Base-by-base conservation (phyloP, 1,284 basidiomycete species). In the Cystobasidium slooffiae region DNA sequence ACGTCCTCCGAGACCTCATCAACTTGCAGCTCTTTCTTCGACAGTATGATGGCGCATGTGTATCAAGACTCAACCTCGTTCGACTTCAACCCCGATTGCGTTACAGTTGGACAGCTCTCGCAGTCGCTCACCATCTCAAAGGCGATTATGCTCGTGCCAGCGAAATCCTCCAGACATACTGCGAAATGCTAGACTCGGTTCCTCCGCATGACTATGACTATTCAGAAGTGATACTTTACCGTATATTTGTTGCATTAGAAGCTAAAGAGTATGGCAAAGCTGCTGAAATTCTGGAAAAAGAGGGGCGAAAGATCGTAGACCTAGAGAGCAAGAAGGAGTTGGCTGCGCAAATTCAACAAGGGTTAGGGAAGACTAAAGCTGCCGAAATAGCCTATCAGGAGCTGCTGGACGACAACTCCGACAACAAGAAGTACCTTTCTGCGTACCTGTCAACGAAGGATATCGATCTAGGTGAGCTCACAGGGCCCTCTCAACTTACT, bases 11-110 rank as follows among this genome's bases (percentile, higher is more conserved):
- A 65, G 97, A 99, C 82, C 88, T 93, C 0, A 93, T 94, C 5
- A 89, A 92, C 68, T 86, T 99, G 43, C 91, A 95, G 80, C 90
- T 93, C 0, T 94, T 98, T 80, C 87, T 95, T n/a, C 88, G 97
- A 51, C 85, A 91, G 68, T 97, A 89, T 82, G 88, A 91, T 58
- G 85, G 85, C 3, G 87, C 97, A 46, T 87, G 95, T 53, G 91
- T 95, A 74, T 91, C 91, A 1, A 89, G 97, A 6, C 87, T 92
- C 79, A 88, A 88, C 18, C 88, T 97, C 74, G 87, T 98, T 46
- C 87, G 87, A 66, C 83, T 93, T 31, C 89, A 96, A 31, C 94
- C 96, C 0, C 90, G 90, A 75, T 84, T 92, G 31, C 90, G 96
- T 14, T 88, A 91, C 72, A 92, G 94, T 81, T 99, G 97, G 97